Percentiles rank a stretch among this genome's conserved stretches.
phyloP scores from a whole-genome alignment of 2,329 filamentous ascomycete species.

The Aureobasidium sp. region DNA sequence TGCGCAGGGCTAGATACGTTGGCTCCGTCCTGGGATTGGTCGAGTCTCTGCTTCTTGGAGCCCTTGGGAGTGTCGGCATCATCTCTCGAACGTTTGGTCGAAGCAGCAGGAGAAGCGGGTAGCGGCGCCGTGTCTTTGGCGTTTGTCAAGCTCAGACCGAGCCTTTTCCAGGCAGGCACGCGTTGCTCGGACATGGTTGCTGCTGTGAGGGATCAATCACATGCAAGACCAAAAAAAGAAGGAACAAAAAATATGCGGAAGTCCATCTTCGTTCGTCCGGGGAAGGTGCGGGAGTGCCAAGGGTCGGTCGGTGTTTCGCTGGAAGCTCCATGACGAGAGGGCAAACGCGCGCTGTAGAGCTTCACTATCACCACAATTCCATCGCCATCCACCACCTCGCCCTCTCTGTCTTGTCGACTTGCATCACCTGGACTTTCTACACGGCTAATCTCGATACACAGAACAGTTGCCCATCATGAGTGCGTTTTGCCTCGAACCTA shows the following conservation, averaged over 20 bases:
- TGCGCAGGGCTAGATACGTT: conserved; percentile 4
- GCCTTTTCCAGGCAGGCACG: conserved; percentile 52
- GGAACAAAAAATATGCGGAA: conserved; percentile 1
- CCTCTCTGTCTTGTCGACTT: background rate
- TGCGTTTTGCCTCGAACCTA: background rate
- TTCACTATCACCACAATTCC: conserved; percentile 7
- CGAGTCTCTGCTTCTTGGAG: conserved; percentile 11
- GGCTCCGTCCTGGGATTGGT: background rate
- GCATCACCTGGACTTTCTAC: background rate
- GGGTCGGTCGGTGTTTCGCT: background rate
- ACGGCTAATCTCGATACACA: background rate
- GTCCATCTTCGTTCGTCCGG: background rate
- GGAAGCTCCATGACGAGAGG: conserved; percentile 9
- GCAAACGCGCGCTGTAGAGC: conserved; percentile 9
- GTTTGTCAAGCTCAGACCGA: conserved; percentile 53
- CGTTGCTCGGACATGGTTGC: conserved; percentile 14
- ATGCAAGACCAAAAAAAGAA: conserved; percentile 1
- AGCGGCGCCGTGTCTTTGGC: conserved; percentile 29
- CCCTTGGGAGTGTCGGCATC: background rate
- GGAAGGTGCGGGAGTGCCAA: conserved; percentile 10
- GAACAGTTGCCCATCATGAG: conserved; percentile 10
- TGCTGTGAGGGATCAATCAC: background rate
- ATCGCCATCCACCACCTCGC: background rate
- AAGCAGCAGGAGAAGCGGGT: background rate
- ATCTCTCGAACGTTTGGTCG: background rate